Evolutionary conservation across 257 asterid genomes (phyloP).

Genomic region (Craterostigma plantagineum): DNA sequence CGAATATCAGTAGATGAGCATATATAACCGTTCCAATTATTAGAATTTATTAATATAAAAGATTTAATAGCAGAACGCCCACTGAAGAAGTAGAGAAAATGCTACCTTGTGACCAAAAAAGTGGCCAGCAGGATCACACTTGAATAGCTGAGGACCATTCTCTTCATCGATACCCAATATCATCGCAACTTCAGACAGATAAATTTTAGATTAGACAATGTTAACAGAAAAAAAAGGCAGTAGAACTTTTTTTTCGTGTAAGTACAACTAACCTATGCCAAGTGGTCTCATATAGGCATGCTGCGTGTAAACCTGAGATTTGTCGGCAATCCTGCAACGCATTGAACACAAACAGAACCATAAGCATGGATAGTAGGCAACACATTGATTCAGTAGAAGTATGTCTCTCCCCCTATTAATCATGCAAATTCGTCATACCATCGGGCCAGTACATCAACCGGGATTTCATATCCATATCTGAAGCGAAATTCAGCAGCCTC

Average conservation of each 20-base stretch:
- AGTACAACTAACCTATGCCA: slow-evolving; percentile 70
- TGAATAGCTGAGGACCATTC: slow-evolving; percentile 90
- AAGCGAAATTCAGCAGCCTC: slow-evolving; percentile 94
- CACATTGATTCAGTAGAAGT: no score
- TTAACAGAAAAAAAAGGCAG: not conserved
- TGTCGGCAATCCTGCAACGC: slow-evolving; percentile 84
- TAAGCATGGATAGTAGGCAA: no score
- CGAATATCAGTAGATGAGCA: no score
- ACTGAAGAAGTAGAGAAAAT: not conserved
- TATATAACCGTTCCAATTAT: no score
- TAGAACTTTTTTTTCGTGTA: not conserved
- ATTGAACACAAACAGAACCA: slow-evolving; percentile 8
- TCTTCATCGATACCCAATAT: slow-evolving; percentile 86
- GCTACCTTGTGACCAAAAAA: slow-evolving; percentile 93
- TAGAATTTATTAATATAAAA: not conserved
- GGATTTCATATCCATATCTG: slow-evolving; percentile 92
- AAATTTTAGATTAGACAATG: not conserved
- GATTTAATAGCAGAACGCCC: not conserved
- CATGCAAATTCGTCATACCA: slow-evolving; percentile 29
- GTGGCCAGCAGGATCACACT: slow-evolving; percentile 98
- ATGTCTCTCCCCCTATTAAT: no score
- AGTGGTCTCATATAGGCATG: slow-evolving; percentile 99
- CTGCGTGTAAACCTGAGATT: slow-evolving; percentile 95
- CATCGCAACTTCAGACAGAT: slow-evolving; percentile 58
- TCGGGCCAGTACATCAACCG: slow-evolving; percentile 75